A percentile compares a stretch with the other conserved stretches of the same genome.
Conservation (phyloP, 345 rosid species). For the Conringia planisiliqua region DNA sequence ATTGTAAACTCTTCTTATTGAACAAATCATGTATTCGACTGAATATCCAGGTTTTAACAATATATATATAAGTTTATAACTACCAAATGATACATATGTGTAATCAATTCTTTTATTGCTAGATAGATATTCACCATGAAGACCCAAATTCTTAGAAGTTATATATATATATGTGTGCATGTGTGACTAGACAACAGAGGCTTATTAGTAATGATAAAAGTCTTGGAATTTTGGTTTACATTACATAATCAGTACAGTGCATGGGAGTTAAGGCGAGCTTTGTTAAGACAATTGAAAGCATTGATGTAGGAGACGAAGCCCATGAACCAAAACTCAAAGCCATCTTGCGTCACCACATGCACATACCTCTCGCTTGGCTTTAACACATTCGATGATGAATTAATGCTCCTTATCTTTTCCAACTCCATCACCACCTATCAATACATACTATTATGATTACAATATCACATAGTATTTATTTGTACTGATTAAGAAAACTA, state of each 20-base stretch:
- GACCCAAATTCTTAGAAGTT: background rate
- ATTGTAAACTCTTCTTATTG: no score
- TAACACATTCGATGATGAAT: constrained; percentile 51
- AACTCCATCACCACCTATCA: constrained; percentile 60
- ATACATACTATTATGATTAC: background rate
- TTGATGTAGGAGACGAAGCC: constrained; percentile 75
- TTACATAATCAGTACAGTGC: background rate
- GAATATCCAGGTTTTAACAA: no score
- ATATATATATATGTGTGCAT: no score
- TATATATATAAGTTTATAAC: no score
- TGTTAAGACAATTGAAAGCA: constrained; percentile 58
- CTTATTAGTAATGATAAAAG: background rate
- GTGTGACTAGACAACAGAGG: background rate
- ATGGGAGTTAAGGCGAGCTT: constrained; percentile 36
- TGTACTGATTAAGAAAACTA: no score
- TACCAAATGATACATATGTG: no score
- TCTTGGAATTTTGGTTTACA: background rate
- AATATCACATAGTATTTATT: no score
- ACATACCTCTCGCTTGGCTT: constrained; percentile 63
- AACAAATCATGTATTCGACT: no score
- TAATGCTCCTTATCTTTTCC: constrained; percentile 50
- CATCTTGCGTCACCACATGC: constrained; percentile 53
- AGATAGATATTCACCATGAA: background rate
- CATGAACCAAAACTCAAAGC: constrained; percentile 82
- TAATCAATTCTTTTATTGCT: no score